These are phyloP conservation scores for Paramyrothecium sp. DNA, from an alignment of 2,329 filamentous ascomycete species.

Conservation along the genomic window DNA sequence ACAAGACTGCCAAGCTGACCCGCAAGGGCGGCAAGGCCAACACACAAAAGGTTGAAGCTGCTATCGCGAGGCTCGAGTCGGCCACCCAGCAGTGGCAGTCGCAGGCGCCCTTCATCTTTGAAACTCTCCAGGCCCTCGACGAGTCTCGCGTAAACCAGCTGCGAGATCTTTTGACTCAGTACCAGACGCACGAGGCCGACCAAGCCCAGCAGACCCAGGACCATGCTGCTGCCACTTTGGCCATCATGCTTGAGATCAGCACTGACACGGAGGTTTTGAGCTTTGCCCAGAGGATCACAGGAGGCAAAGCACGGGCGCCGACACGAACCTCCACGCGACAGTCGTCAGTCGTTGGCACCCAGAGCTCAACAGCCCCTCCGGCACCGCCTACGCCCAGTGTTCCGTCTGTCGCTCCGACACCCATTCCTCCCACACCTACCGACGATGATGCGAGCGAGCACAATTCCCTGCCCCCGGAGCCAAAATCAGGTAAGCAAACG, in stretches of 20 bases:
- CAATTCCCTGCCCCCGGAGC: slow-evolving; percentile 25
- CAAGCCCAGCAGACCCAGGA: slow-evolving; percentile 74
- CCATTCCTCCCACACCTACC: slow-evolving; percentile 4
- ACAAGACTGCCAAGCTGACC: slow-evolving; percentile 79
- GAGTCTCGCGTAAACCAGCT: slow-evolving; percentile 87
- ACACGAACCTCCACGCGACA: slow-evolving; percentile 40
- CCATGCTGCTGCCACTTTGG: slow-evolving; percentile 76
- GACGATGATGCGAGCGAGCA: slow-evolving; percentile 41
- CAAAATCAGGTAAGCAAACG: slow-evolving; percentile 32
- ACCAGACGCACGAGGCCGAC: slow-evolving; percentile 90
- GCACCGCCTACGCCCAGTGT: slow-evolving; percentile 7
- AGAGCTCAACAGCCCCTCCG: slow-evolving; percentile 20
- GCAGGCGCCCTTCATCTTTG: slow-evolving; percentile 91
- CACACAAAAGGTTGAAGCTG: slow-evolving; percentile 73
- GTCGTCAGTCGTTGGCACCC: slow-evolving; percentile 33
- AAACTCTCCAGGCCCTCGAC: slow-evolving; percentile 86
- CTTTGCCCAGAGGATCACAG: slow-evolving; percentile 51
- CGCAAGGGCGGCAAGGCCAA: slow-evolving; percentile 77
- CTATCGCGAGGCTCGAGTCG: slow-evolving; percentile 70
- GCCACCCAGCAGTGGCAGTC: slow-evolving; percentile 89
- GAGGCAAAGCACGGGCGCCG: slow-evolving; percentile 34
- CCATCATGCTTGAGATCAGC: slow-evolving; percentile 79
- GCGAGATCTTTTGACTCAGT: slow-evolving; percentile 86
- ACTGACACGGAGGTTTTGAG: slow-evolving; percentile 83
- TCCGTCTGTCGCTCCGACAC: neutral